Evolutionary conservation across 306 rosid genomes (phyloP), one percentile per base, ranked within the genome.

Genomic region (Erythrophleum fordii): DNA sequence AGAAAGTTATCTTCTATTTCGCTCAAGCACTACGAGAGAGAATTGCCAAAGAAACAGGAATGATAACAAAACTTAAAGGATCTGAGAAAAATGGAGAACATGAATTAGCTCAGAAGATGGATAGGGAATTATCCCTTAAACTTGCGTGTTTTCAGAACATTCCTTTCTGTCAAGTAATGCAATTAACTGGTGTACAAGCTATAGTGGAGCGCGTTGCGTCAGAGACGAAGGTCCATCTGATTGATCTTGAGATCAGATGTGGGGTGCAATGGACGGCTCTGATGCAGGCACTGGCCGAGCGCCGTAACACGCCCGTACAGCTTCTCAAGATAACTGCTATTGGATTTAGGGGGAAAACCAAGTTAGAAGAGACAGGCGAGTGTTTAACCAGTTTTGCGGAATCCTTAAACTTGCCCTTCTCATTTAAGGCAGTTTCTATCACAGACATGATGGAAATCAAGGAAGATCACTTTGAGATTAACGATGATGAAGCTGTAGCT

Each of bases 271-370:
- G 89, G 84, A 76, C 89, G 14, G 72, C 74, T 70, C 76, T 89
- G 58, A 85, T 89, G 94, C 86, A 93, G 72, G 85, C 90, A n/a
- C 45, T 89, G 12, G 88, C 86, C 2, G 91, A 67, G 45, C 71
- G 88, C 34, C 39, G 81, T 18, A 88, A 88, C 28, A 72, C 31
- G 13, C 83, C 86, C 4, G 46, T 87, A 29, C 77, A 88, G 83
- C 87, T 79, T 77, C 85, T 93, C 35, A 89, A 81, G 83, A 84
- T 93, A 35, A 86, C 91, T 6, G 92, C 91, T 16, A 69, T 91
- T 42, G 94, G 89, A 39, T 16, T 23, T 0, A n/a, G 22, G 13
- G 68, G 81, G 39, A 65, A 62, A n/a, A 51, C 26, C 34, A 29
- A 55, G 7, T 64, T 87, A 14, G 80, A 83, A 69, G 85, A 86